Base-by-base conservation (phyloP, 1,139 yeast genomes). In the Saccharomyces hybrid region DNA sequence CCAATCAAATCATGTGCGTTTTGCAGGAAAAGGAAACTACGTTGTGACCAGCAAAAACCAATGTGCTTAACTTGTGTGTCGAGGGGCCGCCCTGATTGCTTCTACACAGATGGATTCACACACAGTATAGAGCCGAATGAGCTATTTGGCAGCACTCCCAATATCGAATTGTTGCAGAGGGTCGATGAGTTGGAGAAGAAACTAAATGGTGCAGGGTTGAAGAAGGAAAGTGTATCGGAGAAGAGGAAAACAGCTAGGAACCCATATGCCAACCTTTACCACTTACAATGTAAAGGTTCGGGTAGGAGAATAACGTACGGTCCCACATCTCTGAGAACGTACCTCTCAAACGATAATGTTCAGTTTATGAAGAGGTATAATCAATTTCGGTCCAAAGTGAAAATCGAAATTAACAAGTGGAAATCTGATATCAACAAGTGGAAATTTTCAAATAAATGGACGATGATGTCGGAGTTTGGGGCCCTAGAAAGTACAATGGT, bases 21-120 rank as follows among this genome's bases (percentile, higher is more conserved):
- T 49, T 69, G 72, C 53, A 60, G 71, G 34, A 58, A 58, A 49
- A 55, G 70, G 32, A 68, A 68, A 51, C 54, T 69, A 47, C 68
- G 67, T 52, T 69, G 72, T 58, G 69, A 68, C 53, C 63, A 64
- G 46, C 57, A 48, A 34, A 60, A 61, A 50, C 70, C 68, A 3
- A 55, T 59, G 52, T 66, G 70, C 54, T 56, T 62, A 13, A 59
- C 64, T 46, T 64, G 70, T 52, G 28, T 48, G 32, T 58, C 62
- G 13, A 60, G 70, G 49, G 59, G 58, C 1, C 50, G 63, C 42
- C 47, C 59, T 2, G 59, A 55, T 16, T 68, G 71, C 57, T 52
- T 60, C 1, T 69, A 68, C 52, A 54, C 61, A 1, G 65, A 62
- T 16, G 48, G 13, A n/a, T 44, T 38, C 48, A 19, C 42, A 16